Conservation (phyloP, 1,284 basidiomycete species). For the Trichosporon coremiiforme region DNA sequence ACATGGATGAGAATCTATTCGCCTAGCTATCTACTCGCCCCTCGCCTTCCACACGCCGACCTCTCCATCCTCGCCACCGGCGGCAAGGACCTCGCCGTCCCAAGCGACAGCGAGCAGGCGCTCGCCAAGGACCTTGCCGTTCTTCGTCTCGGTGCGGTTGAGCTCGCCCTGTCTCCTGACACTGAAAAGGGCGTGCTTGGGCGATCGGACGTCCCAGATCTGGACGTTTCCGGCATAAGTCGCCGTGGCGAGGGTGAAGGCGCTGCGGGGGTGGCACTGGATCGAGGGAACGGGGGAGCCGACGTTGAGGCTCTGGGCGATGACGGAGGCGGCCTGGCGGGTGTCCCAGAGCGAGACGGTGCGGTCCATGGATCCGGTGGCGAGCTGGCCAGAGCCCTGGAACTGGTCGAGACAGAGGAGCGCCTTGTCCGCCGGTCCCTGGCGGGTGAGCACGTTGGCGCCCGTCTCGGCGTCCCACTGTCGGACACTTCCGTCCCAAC, state of each 20-base stretch:
- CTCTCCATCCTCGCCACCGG: slow-evolving; percentile 78
- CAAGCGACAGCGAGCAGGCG: slow-evolving; percentile 69
- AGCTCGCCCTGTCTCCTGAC: slow-evolving; percentile 29
- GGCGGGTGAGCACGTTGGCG: slow-evolving; percentile 47
- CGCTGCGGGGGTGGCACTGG: slow-evolving; percentile 63
- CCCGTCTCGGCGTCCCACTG: slow-evolving; percentile 59
- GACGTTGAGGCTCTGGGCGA: slow-evolving; percentile 61
- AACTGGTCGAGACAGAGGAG: slow-evolving; percentile 58
- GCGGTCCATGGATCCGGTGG: slow-evolving; percentile 60
- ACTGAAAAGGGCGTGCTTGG: slow-evolving; percentile 64
- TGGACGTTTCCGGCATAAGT: slow-evolving; percentile 80
- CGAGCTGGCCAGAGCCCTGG: slow-evolving; percentile 52
- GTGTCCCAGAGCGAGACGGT: slow-evolving; percentile 60
- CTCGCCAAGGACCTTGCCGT: slow-evolving; percentile 62
- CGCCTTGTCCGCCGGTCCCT: slow-evolving; percentile 57
- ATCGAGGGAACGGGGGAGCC: slow-evolving; percentile 74
- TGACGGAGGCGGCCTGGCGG: slow-evolving; percentile 57
- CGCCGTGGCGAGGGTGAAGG: slow-evolving; percentile 73
- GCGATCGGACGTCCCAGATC: slow-evolving; percentile 78
- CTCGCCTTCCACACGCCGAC: slow-evolving; percentile 73
- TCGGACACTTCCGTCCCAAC: slow-evolving; percentile 59
- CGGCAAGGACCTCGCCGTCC: slow-evolving; percentile 69
- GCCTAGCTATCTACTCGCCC: slow-evolving; percentile 40
- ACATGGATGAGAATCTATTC: slow-evolving; percentile 10
- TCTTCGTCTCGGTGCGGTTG: slow-evolving; percentile 47